A percentile compares a stretch with the other conserved stretches of the same genome.
Conservation (phyloP, 768 basidiomycete species). For the Hirschioporus abietinus region DNA sequence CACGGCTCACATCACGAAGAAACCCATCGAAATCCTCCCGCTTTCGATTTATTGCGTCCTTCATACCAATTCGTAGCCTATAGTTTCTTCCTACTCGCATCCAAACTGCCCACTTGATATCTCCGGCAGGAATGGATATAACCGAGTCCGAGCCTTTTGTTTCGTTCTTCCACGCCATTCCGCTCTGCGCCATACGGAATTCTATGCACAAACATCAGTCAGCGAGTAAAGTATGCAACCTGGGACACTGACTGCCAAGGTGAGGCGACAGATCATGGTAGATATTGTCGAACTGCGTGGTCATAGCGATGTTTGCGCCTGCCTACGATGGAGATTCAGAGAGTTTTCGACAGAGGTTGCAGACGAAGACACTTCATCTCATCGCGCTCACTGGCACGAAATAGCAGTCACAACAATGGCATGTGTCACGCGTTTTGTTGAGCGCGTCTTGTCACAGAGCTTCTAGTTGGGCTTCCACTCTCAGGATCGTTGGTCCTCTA, state of each 20-base stretch:
- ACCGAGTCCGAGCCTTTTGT: constrained; percentile 55
- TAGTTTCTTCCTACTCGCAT: constrained; percentile 87
- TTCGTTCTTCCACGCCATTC: constrained; percentile 93
- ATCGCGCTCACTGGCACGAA: neutral
- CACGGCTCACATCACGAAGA: constrained; percentile 67
- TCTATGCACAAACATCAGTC: constrained; percentile 34
- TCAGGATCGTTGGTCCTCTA: neutral
- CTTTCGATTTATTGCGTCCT: constrained; percentile 46
- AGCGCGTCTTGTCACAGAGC: constrained; percentile 5
- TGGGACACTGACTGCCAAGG: constrained; percentile 59
- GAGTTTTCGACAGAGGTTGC: neutral
- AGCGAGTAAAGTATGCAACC: constrained; percentile 8
- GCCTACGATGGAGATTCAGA: neutral
- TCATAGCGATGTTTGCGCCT: constrained; percentile 32
- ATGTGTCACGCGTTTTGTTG: neutral
- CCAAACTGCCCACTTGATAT: constrained; percentile 91
- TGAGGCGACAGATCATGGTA: constrained; percentile 70
- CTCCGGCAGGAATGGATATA: constrained; percentile 55
- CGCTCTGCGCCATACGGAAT: constrained; percentile 82
- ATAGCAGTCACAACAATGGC: neutral
- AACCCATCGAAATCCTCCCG: constrained; percentile 93
- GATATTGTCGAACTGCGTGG: constrained; percentile 83
- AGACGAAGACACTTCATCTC: neutral
- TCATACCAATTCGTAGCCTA: constrained; percentile 80
- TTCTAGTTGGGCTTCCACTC: neutral